Percentiles rank a stretch among this genome's conserved stretches.
These are phyloP conservation scores for Alternaria atra DNA, from an alignment of 2,329 filamentous ascomycete species.

Conservation along the genomic window DNA sequence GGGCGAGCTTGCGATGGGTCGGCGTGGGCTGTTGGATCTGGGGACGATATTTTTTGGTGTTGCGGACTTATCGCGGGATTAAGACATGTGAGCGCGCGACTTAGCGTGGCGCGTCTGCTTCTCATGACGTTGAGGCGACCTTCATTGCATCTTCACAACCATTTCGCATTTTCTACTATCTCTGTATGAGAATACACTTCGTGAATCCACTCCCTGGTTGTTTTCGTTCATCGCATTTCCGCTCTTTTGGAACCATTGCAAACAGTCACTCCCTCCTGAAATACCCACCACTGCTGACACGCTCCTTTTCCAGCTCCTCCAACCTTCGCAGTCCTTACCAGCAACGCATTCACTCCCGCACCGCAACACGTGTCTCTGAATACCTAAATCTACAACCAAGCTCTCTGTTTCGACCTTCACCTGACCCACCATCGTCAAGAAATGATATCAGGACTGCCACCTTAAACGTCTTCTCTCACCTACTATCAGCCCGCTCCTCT, in stretches of 20 bases:
- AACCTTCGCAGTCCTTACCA: not conserved
- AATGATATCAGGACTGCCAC: conserved; percentile 1
- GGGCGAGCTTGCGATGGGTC: conserved; percentile 8
- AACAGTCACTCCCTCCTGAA: conserved; percentile 3
- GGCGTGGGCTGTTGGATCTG: conserved; percentile 21
- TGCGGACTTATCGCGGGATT: conserved; percentile 31
- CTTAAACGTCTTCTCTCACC: conserved; percentile 12
- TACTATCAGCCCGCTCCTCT: not conserved
- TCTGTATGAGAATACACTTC: not conserved
- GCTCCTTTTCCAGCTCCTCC: not conserved
- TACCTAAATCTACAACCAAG: not conserved
- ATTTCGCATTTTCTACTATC: not conserved
- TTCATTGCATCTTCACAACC: not conserved
- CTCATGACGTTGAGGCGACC: conserved; percentile 10
- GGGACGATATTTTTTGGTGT: conserved; percentile 34
- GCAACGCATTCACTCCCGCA: not conserved
- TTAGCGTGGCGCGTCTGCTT: conserved; percentile 15
- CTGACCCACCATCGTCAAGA: not conserved
- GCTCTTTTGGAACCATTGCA: not conserved
- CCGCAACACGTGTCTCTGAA: not conserved
- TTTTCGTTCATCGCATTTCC: not conserved
- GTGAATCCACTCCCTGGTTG: not conserved
- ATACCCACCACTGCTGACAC: conserved; percentile 1
- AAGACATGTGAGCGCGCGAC: conserved; percentile 32
- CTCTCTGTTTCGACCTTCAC: not conserved